These are phyloP conservation scores for Metarhizium humberi DNA, from an alignment of 2,329 filamentous ascomycete genomes.

Conservation along the genomic window DNA sequence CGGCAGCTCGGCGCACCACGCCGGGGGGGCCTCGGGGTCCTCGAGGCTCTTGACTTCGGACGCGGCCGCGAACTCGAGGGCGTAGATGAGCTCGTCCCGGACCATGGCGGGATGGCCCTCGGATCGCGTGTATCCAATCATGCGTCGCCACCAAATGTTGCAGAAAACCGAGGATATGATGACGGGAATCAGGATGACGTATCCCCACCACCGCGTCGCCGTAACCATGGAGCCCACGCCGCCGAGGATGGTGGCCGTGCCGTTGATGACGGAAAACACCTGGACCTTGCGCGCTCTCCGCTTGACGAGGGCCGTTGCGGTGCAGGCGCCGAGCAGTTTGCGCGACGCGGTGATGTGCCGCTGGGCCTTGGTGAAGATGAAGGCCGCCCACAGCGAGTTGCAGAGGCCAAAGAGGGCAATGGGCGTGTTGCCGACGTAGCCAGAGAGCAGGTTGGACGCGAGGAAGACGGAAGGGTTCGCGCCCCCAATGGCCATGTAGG, in stretches of 20 bases:
- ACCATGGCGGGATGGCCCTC: conserved; percentile 3
- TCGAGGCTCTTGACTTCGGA: conserved; percentile 7
- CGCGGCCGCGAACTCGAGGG: conserved; percentile 12
- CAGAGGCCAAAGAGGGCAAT: conserved; percentile 38
- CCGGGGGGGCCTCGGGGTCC: conserved; percentile 1
- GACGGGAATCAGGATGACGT: conserved; percentile 40
- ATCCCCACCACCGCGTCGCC: conserved; percentile 41
- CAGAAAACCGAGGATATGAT: conserved; percentile 34
- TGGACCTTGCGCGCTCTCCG: conserved; percentile 30
- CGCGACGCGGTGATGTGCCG: conserved; percentile 22
- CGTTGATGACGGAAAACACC: conserved; percentile 34
- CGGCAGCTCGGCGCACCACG: conserved; percentile 9
- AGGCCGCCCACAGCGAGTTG: conserved; percentile 38
- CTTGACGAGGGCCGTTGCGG: conserved; percentile 20
- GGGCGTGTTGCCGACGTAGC: conserved; percentile 44
- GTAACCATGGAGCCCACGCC: conserved; percentile 41
- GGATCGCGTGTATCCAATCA: conserved; percentile 31
- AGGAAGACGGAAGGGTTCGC: conserved; percentile 29
- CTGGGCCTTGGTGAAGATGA: conserved; percentile 30
- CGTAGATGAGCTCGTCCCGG: conserved; percentile 7
- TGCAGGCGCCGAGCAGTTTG: conserved; percentile 15
- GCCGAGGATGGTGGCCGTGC: conserved; percentile 34
- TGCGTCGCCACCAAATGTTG: conserved; percentile 38
- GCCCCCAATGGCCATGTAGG: conserved; percentile 44
- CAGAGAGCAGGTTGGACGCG: conserved; percentile 43